Conservation (phyloP, 2,329 filamentous ascomycete genomes). For the Cladophialophora chaetospira region DNA sequence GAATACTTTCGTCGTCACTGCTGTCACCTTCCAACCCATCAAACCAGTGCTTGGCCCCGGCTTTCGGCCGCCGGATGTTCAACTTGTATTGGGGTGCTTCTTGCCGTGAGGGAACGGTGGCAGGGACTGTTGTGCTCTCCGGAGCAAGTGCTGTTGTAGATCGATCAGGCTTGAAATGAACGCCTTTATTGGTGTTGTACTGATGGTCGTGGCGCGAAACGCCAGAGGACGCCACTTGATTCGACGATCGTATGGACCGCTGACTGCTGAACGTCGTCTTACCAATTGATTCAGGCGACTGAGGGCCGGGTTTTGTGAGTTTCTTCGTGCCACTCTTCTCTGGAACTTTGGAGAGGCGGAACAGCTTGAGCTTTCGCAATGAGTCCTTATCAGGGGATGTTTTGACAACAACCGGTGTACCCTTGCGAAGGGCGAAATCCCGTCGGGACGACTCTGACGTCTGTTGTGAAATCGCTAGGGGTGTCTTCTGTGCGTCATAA, state of each 20-base stretch:
- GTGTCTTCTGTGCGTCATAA: slow-evolving; percentile 48
- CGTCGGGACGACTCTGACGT: slow-evolving; percentile 47
- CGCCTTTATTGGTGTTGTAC: slow-evolving; percentile 8
- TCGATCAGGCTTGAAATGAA: slow-evolving; percentile 12
- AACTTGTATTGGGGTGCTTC: slow-evolving; percentile 25
- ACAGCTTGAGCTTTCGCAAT: slow-evolving; percentile 23
- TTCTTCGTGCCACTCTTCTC: slow-evolving; percentile 16
- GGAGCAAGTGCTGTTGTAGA: background rate
- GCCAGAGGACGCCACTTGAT: background rate
- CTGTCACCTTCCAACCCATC: slow-evolving; percentile 38
- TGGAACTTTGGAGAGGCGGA: slow-evolving; percentile 22
- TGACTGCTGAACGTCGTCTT: slow-evolving; percentile 34
- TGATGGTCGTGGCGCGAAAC: background rate
- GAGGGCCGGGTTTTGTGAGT: slow-evolving; percentile 26
- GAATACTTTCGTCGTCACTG: slow-evolving; percentile 36
- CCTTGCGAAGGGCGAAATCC: slow-evolving; percentile 44
- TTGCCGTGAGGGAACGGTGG: slow-evolving; percentile 1
- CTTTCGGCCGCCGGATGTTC: slow-evolving; percentile 32
- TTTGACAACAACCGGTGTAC: slow-evolving; percentile 37
- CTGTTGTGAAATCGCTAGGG: slow-evolving; percentile 45
- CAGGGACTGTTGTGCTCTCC: slow-evolving; percentile 16
- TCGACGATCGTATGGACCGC: slow-evolving; percentile 17
- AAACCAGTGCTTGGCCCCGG: slow-evolving; percentile 38
- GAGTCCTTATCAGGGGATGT: slow-evolving; percentile 27
- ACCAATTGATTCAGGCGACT: slow-evolving; percentile 30